A percentile compares a stretch with the other conserved stretches of the same genome.
Evolutionary conservation across 2,329 filamentous ascomycete genomes (phyloP).

Genomic region (Xylaria multiplex): DNA sequence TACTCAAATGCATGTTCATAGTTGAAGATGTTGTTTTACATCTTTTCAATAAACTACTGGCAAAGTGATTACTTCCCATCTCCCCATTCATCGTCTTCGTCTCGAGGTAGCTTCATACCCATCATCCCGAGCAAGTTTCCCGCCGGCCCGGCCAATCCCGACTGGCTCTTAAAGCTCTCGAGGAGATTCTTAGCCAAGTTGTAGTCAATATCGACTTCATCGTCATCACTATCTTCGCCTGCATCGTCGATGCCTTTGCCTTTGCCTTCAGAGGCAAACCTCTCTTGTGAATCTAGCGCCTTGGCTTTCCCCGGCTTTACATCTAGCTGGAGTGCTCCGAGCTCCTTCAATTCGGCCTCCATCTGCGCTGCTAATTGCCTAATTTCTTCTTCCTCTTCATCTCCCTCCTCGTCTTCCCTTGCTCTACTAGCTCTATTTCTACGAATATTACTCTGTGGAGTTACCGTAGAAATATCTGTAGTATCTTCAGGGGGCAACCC

Average conservation of each 20-base stretch:
- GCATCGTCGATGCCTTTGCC: constrained; percentile 44
- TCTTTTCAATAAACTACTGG: too few species aligned
- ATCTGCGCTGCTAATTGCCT: constrained; percentile 73
- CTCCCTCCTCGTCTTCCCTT: constrained; percentile 49
- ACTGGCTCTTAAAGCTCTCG: constrained; percentile 92
- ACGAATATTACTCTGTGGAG: constrained; percentile 23
- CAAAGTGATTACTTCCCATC: neutral
- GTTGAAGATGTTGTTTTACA: too few species aligned
- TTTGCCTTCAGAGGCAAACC: constrained; percentile 36
- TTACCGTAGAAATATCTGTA: constrained; percentile 19
- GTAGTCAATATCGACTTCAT: constrained; percentile 80
- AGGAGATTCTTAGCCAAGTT: constrained; percentile 90
- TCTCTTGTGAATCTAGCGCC: constrained; percentile 46
- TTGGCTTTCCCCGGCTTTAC: constrained; percentile 48
- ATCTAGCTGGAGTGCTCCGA: constrained; percentile 72
- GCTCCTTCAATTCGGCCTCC: constrained; percentile 75
- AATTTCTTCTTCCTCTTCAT: constrained; percentile 70
- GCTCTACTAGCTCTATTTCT: neutral
- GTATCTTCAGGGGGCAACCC: constrained; percentile 60
- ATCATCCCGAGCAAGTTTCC: constrained; percentile 89
- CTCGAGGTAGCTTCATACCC: constrained; percentile 82
- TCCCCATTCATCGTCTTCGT: constrained; percentile 65
- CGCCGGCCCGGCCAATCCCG: constrained; percentile 83
- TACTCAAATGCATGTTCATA: neutral
- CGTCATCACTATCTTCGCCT: constrained; percentile 59